Evolutionary conservation across 148 eudicot genomes (phyloP).

Genomic region (Fagopyrum homotropicum): DNA sequence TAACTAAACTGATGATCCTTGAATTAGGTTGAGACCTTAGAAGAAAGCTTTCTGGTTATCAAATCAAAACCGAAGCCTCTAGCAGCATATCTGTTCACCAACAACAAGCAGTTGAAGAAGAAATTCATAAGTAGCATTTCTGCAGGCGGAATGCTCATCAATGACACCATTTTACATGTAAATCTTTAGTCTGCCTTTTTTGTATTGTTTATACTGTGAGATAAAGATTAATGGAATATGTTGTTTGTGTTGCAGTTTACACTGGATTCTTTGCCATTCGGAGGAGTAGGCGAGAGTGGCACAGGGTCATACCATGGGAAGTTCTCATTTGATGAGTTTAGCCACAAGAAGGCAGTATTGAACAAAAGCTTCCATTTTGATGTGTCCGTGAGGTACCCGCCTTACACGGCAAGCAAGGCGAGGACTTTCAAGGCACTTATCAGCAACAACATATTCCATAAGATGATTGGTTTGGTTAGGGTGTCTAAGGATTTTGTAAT

Average conservation of each 20-base stretch:
- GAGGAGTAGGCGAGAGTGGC: constrained; percentile 87
- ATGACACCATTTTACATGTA: constrained; percentile 63
- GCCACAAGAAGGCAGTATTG: constrained; percentile 63
- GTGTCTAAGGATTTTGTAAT: constrained; percentile 4
- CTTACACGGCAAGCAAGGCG: constrained; percentile 41
- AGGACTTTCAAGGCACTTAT: constrained; percentile 37
- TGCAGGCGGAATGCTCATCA: constrained; percentile 61
- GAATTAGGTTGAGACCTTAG: constrained; percentile 47
- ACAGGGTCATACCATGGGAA: constrained; percentile 72
- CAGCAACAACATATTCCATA: constrained; percentile 29
- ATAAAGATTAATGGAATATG: not conserved
- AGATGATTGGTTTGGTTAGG: constrained; percentile 20
- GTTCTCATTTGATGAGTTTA: constrained; percentile 60
- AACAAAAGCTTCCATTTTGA: constrained; percentile 46
- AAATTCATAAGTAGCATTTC: constrained; percentile 38
- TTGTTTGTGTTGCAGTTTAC: constrained; percentile 33
- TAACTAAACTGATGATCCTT: not conserved
- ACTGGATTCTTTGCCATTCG: constrained; percentile 48
- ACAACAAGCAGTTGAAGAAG: constrained; percentile 41
- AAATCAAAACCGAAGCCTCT: constrained; percentile 62
- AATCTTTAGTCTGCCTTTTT: not conserved
- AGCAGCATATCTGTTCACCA: constrained; percentile 68
- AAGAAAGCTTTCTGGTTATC: constrained; percentile 48
- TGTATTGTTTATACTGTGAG: not conserved
- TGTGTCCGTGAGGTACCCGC: constrained; percentile 51